These are phyloP conservation scores for Fusarium lyarnte DNA, from an alignment of 2,329 filamentous ascomycete species.

Conservation along the genomic window DNA sequence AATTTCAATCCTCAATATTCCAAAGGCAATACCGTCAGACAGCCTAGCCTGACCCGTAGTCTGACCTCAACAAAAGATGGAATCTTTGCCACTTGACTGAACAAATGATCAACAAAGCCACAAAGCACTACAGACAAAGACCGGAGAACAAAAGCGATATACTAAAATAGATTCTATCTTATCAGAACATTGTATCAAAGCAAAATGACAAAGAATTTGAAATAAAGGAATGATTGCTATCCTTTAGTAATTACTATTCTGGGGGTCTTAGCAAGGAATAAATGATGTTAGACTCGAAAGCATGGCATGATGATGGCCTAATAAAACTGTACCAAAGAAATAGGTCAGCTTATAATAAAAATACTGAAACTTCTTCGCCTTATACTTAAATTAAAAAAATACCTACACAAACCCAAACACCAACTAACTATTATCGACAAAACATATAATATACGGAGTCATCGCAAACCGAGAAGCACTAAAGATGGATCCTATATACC, in stretches of 20 bases:
- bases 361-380: accelerated
- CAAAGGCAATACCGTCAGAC: too few species aligned
- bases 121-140: not conserved
- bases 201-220: not conserved
- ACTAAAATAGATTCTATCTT: not conserved
- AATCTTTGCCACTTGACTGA: not conserved
- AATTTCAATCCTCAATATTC: accelerated
- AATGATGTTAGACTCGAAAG: not conserved
- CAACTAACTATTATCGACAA: not conserved
- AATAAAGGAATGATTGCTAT: not conserved
- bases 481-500: not conserved
- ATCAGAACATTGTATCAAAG: not conserved
- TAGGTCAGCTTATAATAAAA: not conserved
- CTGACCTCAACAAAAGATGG: not conserved
- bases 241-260: not conserved
- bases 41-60: too few species aligned
- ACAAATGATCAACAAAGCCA: not conserved
- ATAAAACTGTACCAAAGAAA: not conserved
- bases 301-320: not conserved
- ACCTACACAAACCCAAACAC: accelerated
- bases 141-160: not conserved
- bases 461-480: not conserved
- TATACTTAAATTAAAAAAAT: not conserved
- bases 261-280: not conserved
- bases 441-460: accelerated